Conservation (phyloP, 768 basidiomycete species). For the Fomitopsis pulvina region DNA sequence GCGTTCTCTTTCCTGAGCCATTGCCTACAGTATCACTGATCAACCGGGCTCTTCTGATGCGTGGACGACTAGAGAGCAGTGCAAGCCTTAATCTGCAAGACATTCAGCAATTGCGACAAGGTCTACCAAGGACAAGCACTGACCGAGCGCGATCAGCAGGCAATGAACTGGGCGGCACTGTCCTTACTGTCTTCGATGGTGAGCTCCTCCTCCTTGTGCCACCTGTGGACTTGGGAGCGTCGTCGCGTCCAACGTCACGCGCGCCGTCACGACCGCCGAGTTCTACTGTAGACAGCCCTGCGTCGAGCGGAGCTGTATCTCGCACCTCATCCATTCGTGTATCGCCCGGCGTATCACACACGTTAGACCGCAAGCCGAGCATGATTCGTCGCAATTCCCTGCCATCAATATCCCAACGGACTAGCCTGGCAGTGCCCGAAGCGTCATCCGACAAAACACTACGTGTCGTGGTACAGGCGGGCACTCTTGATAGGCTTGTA, state of each 20-base stretch:
- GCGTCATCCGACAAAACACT: constrained; percentile 64
- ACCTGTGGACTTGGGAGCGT: constrained; percentile 28
- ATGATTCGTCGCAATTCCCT: constrained; percentile 69
- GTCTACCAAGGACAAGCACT: constrained; percentile 28
- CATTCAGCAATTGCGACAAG: constrained; percentile 52
- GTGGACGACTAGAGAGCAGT: constrained; percentile 65
- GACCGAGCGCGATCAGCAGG: constrained; percentile 7
- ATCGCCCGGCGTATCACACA: constrained; percentile 54
- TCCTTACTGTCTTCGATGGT: constrained; percentile 69
- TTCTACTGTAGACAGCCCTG: constrained; percentile 40
- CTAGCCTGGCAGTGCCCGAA: constrained; percentile 53
- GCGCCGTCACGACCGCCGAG: constrained; percentile 68
- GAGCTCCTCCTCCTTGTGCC: constrained; percentile 65
- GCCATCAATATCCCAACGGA: constrained; percentile 64
- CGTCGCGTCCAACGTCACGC: constrained; percentile 53
- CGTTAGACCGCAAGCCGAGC: constrained; percentile 72
- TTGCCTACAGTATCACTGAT: constrained; percentile 62
- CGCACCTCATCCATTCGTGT: constrained; percentile 76
- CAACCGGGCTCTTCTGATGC: constrained; percentile 57
- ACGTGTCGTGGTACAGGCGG: constrained; percentile 72
- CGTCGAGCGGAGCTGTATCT: constrained; percentile 34
- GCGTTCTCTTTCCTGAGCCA: constrained; percentile 72
- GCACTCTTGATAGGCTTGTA: constrained; percentile 68
- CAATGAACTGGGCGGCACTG: constrained; percentile 51
- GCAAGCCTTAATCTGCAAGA: constrained; percentile 45